Evolutionary conservation across 1,284 basidiomycete genomes (phyloP), one percentile per base, ranked within the genome.

Genomic region (Irpex sp.): DNA sequence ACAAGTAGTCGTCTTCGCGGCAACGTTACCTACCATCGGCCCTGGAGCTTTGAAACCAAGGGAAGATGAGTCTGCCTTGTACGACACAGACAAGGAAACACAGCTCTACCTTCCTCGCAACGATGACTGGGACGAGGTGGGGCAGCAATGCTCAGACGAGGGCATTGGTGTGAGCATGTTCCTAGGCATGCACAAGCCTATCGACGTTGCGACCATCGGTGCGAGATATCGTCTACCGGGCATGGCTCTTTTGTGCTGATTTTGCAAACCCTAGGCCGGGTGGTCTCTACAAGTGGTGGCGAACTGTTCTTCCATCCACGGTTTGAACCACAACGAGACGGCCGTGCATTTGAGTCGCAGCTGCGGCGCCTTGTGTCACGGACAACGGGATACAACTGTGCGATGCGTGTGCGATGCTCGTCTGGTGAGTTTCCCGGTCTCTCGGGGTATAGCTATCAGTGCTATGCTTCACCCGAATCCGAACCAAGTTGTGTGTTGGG

Each of bases 81-180:
- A 93, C 69, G 93, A 93, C 58, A 94, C 95, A 0, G 91, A 96
- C 69, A 95, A 96, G 76, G 97, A 99, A 76, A 87, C 86, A 71
- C 81, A 82, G 0, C 80, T 98, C 13, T 98, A 94, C 73, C 74
- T 79, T 13, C 88, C 96, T 4, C 88, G 92, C 37, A 87, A 90
- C 67, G 79, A 85, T 3, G 84, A 85, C 57, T 99, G 97, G 92
- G 83, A 85, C 47, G 85, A 89, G 6, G 83, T 94, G 1, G 96
- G 89, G 1, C 93, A 96, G 69, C 93, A 97, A 73, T 92, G 93
- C 68, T 92, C 91, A 3, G 90, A 95, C 66, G 87, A 91, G 59
- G 97, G 97, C 15, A 85, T 99, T 47, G 97, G 95, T 1, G 88
- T 98, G 65, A 96, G 90, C 73, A 81, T 95, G 75, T 97, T 97